Conservation (phyloP, 495 filamentous ascomycete species). For the Neurospora cerealis region DNA sequence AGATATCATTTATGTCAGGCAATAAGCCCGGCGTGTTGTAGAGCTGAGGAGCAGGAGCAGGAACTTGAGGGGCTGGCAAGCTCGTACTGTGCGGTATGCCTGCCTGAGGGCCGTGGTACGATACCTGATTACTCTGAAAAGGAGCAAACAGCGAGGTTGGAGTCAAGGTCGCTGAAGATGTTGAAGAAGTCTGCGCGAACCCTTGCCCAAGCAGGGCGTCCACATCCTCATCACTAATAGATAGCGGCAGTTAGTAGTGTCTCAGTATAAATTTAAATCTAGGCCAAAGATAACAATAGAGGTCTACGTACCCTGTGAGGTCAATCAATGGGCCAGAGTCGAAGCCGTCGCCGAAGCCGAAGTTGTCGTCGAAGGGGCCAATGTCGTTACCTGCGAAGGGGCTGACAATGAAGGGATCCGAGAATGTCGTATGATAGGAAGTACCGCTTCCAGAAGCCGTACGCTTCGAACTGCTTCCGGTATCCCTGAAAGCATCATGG, state of each 20-base stretch:
- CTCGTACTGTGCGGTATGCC: background rate
- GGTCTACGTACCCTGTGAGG: background rate
- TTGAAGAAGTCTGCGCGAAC: background rate
- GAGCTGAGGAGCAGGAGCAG: background rate
- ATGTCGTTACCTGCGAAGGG: background rate
- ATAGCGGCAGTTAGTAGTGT: background rate
- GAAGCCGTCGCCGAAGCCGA: background rate
- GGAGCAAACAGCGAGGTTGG: background rate
- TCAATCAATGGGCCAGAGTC: background rate
- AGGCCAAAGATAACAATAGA: background rate
- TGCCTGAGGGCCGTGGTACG: background rate
- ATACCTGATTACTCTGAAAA: background rate
- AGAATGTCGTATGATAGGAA: background rate
- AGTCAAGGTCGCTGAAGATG: background rate
- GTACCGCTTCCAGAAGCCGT: background rate
- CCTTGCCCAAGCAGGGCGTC: background rate
- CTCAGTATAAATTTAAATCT: background rate
- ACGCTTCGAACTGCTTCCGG: background rate
- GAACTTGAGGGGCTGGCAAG: background rate
- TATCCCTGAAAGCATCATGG: background rate
- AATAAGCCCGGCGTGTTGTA: background rate
- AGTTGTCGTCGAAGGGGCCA: background rate
- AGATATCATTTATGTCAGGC: background rate
- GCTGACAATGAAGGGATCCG: background rate
- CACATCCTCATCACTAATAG: background rate